phyloP scores from a whole-genome alignment of 2,329 filamentous ascomycete genomes.

The Aureobasidium zeae region DNA sequence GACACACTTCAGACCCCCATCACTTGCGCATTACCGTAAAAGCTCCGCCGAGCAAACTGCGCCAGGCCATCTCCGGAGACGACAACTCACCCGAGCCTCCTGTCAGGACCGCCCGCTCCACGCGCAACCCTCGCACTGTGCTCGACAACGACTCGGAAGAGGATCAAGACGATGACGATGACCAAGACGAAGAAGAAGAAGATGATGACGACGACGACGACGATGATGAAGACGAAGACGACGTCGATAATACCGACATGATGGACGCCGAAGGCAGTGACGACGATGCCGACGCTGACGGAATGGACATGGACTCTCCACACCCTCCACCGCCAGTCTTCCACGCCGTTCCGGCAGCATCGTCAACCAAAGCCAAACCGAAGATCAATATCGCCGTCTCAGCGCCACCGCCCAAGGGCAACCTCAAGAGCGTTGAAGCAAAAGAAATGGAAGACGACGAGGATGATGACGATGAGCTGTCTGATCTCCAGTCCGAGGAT shows the following conservation, averaged over 20 bases:
- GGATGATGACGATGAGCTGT: constrained; percentile 30
- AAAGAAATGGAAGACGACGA: constrained; percentile 45
- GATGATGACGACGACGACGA: constrained; percentile 20
- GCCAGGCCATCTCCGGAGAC: constrained; percentile 37
- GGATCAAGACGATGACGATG: constrained; percentile 23
- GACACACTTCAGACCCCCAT: constrained; percentile 17
- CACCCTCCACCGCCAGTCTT: constrained; percentile 30
- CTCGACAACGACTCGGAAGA: constrained; percentile 28
- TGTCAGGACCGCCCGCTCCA: constrained; percentile 23
- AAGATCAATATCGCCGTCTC: constrained; percentile 26
- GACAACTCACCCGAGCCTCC: constrained; percentile 26
- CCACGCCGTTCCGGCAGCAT: constrained; percentile 19
- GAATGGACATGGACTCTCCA: constrained; percentile 25
- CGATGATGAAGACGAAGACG: constrained; percentile 24
- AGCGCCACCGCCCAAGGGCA: constrained; percentile 21
- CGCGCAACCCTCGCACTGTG: constrained; percentile 28
- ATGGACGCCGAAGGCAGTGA: constrained; percentile 33
- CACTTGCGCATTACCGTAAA: constrained; percentile 41
- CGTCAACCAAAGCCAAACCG: constrained; percentile 17
- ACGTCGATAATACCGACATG: constrained; percentile 30
- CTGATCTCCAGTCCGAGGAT: constrained; percentile 33
- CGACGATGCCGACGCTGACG: constrained; percentile 27
- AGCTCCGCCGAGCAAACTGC: constrained; percentile 40
- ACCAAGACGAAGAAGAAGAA: constrained; percentile 18
- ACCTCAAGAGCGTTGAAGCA: constrained; percentile 38